Conservation (phyloP, 2,329 filamentous ascomycete species). For the Penicillium sp. region DNA sequence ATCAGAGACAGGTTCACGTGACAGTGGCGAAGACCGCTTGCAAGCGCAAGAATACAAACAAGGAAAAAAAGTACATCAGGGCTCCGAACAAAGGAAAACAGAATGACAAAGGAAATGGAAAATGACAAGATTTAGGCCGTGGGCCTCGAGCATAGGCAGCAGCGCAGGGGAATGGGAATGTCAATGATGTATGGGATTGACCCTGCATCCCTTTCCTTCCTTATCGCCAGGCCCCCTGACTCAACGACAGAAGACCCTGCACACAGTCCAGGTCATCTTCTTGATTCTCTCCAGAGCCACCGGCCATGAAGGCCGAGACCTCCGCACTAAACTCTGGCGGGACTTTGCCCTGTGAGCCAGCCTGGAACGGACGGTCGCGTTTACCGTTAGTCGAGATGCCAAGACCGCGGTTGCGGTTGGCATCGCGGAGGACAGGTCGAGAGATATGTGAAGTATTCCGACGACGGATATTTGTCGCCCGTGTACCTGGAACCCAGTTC, state of each 20-base stretch:
- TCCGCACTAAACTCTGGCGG: conserved; percentile 55
- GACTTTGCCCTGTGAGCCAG: conserved; percentile 38
- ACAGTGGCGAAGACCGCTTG: conserved; percentile 29
- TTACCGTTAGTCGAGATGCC: conserved; percentile 28
- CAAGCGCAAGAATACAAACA: conserved; percentile 21
- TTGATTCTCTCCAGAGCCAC: conserved; percentile 56
- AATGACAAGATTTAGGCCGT: conserved; percentile 8
- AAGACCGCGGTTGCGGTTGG: conserved; percentile 28
- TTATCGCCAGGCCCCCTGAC: conserved; percentile 85
- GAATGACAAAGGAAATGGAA: conserved; percentile 23
- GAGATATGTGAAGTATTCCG: conserved; percentile 29
- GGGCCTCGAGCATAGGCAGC: conserved; percentile 2
- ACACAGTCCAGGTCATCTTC: conserved; percentile 82
- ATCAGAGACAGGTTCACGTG: conserved; percentile 24
- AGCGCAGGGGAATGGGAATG: conserved; percentile 4
- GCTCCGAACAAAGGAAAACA: conserved; percentile 23
- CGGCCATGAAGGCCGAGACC: conserved; percentile 71
- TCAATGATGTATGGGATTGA: background rate
- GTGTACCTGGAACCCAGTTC: conserved; percentile 66
- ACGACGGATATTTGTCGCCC: conserved; percentile 39
- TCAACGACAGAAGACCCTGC: conserved; percentile 80
- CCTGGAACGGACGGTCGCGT: conserved; percentile 27
- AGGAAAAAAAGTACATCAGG: conserved; percentile 19
- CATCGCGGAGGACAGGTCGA: conserved; percentile 47
- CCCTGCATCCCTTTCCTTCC: conserved; percentile 3